A percentile compares a stretch with the other conserved stretches of the same genome.
phyloP scores from a whole-genome alignment of 1,139 yeast genomes.

The Hyphopichia wangnamkhiaoensis region DNA sequence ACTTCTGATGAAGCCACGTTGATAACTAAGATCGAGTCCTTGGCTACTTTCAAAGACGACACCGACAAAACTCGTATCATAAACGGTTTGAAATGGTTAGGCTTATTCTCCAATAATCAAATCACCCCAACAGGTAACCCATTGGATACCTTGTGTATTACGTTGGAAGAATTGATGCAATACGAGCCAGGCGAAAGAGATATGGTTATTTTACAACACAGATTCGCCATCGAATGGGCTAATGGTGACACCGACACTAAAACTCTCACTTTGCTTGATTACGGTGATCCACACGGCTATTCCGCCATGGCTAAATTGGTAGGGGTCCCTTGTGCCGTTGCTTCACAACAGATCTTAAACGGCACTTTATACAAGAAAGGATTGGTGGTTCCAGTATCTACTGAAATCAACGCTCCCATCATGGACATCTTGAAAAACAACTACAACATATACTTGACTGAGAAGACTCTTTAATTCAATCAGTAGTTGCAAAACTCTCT shows the following conservation, averaged over 20 bases:
- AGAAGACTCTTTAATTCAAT: no score
- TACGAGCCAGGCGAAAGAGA: slow-evolving; percentile 95
- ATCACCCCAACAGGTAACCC: slow-evolving; percentile 92
- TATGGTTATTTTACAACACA: slow-evolving; percentile 92
- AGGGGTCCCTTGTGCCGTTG: slow-evolving; percentile 98
- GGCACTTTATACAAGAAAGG: slow-evolving; percentile 77
- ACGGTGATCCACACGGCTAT: slow-evolving; percentile 92
- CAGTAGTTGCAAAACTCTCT: neutral
- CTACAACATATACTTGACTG: slow-evolving; percentile 82
- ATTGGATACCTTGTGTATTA: slow-evolving; percentile 93
- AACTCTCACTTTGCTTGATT: slow-evolving; percentile 92
- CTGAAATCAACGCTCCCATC: slow-evolving; percentile 86
- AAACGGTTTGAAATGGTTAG: slow-evolving; percentile 91
- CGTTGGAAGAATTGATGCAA: slow-evolving; percentile 94
- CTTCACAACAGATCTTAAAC: slow-evolving; percentile 79
- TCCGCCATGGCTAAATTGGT: slow-evolving; percentile 98
- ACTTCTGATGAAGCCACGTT: slow-evolving; percentile 73
- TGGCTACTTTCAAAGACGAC: slow-evolving; percentile 77
- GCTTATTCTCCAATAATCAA: slow-evolving; percentile 73
- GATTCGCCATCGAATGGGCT: slow-evolving; percentile 95
- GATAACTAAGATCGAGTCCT: slow-evolving; percentile 69
- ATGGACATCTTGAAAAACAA: slow-evolving; percentile 89
- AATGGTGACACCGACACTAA: slow-evolving; percentile 88
- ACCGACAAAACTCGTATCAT: slow-evolving; percentile 85
- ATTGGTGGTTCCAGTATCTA: slow-evolving; percentile 87